Evolutionary conservation across 1,284 basidiomycete species (phyloP).

Genomic region (Pseudozyma thailandica): DNA sequence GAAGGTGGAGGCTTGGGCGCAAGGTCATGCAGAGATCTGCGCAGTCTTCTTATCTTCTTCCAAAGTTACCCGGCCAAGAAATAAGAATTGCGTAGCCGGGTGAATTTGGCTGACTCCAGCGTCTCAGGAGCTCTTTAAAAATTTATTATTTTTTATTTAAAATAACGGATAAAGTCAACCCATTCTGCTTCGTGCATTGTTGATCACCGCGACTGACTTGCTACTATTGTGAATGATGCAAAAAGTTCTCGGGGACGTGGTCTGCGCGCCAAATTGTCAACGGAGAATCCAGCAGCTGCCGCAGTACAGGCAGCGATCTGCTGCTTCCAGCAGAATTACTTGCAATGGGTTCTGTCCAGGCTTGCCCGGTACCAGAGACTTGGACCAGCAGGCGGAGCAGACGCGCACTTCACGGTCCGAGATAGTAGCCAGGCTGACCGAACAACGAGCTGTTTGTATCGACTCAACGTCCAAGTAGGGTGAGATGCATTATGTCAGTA

Average conservation of each 20-base stretch:
- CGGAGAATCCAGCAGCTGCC: constrained; percentile 40
- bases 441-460: constrained; percentile 34
- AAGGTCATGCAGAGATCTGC: not conserved
- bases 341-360: constrained; percentile 14
- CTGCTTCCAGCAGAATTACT: constrained; percentile 10
- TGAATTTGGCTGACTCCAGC: too few species aligned
- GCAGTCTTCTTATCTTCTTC: not conserved
- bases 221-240: too few species aligned
- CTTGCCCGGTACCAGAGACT: constrained; percentile 21
- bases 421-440: constrained; percentile 35
- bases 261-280: too few species aligned
- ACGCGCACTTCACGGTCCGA: constrained; percentile 31
- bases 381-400: constrained; percentile 40
- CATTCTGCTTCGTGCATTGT: too few species aligned
- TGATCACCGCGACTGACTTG: too few species aligned
- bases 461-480: not conserved
- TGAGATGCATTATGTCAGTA: not conserved
- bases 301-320: constrained; percentile 24
- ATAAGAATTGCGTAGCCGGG: too few species aligned
- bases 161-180: too few species aligned
- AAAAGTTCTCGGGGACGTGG: not conserved
- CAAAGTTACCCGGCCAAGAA: too few species aligned
- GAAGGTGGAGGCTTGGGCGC: not conserved
- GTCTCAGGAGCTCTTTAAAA: too few species aligned
- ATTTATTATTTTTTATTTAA: too few species aligned